Percentiles rank a stretch among this genome's conserved stretches.
phyloP scores from a whole-genome alignment of 805 yeast species.

The Ogataea nakhonphanomensis region DNA sequence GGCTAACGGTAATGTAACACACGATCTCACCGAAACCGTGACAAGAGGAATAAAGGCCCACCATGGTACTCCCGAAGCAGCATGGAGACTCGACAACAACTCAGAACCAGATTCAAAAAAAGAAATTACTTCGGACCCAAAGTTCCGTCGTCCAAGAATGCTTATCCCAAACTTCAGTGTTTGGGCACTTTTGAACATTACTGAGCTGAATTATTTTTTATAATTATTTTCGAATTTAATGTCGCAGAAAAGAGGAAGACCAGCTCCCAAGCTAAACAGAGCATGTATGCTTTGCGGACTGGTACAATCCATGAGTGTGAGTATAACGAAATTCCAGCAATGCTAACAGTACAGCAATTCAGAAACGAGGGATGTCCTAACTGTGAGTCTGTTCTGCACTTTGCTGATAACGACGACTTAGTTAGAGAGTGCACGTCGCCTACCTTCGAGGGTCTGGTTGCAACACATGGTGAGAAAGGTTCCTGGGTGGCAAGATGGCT shows the following conservation, averaged over 20 bases:
- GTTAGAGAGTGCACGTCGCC: constrained; percentile 94
- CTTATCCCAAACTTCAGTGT: not conserved
- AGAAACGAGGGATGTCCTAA: constrained; percentile 91
- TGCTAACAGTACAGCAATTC: constrained; percentile 45
- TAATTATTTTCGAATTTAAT: constrained; percentile 3
- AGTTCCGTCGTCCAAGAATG: not conserved
- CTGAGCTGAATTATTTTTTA: not conserved
- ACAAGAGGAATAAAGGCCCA: constrained; percentile 71
- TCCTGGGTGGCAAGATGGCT: constrained; percentile 98
- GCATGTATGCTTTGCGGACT: constrained; percentile 98
- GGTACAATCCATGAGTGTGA: constrained; percentile 70
- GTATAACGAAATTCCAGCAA: constrained; percentile 20
- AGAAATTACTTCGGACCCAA: constrained; percentile 7
- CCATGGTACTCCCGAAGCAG: constrained; percentile 73
- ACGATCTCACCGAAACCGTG: constrained; percentile 61
- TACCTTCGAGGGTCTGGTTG: constrained; percentile 91
- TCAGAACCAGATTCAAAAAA: constrained; percentile 26
- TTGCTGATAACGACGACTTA: constrained; percentile 71
- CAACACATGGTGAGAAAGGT: constrained; percentile 75
- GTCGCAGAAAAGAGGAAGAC: constrained; percentile 31
- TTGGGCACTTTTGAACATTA: constrained; percentile 1
- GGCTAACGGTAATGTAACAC: constrained; percentile 76
- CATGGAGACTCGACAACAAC: constrained; percentile 47
- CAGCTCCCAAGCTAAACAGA: constrained; percentile 66
- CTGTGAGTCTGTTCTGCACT: constrained; percentile 84